phyloP scores from a whole-genome alignment of 2,329 filamentous ascomycete genomes.

The Cytospora leucostoma region DNA sequence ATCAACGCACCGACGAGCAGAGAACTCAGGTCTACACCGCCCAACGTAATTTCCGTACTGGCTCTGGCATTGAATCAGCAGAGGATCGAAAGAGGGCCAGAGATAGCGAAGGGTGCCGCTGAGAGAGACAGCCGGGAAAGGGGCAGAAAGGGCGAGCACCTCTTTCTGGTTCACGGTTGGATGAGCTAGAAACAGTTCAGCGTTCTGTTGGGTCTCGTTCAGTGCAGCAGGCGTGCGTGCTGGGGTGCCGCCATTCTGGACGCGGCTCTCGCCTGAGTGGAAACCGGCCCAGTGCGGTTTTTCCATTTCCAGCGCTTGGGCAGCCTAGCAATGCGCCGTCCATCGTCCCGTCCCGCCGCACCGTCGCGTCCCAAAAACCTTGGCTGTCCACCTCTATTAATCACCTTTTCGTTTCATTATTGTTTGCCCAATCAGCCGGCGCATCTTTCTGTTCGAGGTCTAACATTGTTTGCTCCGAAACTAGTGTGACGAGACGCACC shows the following conservation, averaged over 20 bases:
- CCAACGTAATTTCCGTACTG: background rate
- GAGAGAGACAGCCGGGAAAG: background rate
- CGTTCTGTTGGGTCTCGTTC: background rate
- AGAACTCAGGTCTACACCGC: background rate
- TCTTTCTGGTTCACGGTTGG: background rate
- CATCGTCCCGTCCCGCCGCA: conserved; percentile 25
- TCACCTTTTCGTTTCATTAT: background rate
- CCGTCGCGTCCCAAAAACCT: conserved; percentile 10
- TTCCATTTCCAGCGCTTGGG: too few relatives aligned
- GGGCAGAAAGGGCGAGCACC: background rate
- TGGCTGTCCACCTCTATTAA: background rate
- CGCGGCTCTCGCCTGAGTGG: too few relatives aligned
- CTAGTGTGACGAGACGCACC: conserved; percentile 95
- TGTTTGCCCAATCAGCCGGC: background rate
- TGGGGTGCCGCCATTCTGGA: too few relatives aligned
- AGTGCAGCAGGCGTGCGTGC: background rate
- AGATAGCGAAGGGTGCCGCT: background rate
- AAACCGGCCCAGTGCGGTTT: too few relatives aligned
- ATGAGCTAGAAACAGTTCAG: background rate
- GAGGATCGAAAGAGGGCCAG: background rate
- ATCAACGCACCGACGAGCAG: background rate
- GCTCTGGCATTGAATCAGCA: background rate
- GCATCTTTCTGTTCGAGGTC: background rate
- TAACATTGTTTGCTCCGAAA: conserved; percentile 1
- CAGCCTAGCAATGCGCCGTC: background rate